These are phyloP conservation scores for Straminergon stramineum DNA, from an alignment of 225 moss, liverwort and hornwort genomes.

Conservation along the genomic window DNA sequence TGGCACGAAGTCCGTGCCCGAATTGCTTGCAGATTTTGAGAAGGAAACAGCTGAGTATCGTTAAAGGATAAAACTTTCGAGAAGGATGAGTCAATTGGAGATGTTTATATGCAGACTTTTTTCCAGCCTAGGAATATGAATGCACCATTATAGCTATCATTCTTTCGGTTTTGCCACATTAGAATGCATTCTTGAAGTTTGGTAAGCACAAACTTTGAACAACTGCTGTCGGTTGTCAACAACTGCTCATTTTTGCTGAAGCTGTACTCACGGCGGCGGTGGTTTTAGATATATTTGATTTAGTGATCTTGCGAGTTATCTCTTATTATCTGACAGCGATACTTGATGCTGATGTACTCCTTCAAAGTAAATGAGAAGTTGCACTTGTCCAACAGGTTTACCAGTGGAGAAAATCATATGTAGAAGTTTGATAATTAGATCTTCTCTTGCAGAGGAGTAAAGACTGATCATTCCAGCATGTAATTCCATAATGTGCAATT, in stretches of 20 bases:
- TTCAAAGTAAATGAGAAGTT: neutral
- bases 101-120: neutral
- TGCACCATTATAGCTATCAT: neutral
- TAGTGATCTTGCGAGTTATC: neutral
- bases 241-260: neutral
- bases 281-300: neutral
- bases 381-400: neutral
- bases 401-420: neutral
- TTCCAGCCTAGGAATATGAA: neutral
- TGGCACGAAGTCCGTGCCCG: slow-evolving; percentile 54
- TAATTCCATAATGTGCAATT: neutral
- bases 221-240: neutral
- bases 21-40: slow-evolving; percentile 61
- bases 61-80: neutral
- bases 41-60: slow-evolving; percentile 47
- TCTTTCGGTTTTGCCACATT: neutral
- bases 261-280: neutral
- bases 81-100: neutral
- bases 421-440: neutral
- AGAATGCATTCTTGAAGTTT: neutral
- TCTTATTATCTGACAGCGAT: neutral
- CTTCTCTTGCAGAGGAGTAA: neutral
- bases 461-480: neutral
- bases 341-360: neutral
- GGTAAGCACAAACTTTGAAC: neutral